Evolutionary conservation across 441 rosid genomes (phyloP), one percentile per base, ranked within the genome.

Genomic region (Syzygium syzygioides): DNA sequence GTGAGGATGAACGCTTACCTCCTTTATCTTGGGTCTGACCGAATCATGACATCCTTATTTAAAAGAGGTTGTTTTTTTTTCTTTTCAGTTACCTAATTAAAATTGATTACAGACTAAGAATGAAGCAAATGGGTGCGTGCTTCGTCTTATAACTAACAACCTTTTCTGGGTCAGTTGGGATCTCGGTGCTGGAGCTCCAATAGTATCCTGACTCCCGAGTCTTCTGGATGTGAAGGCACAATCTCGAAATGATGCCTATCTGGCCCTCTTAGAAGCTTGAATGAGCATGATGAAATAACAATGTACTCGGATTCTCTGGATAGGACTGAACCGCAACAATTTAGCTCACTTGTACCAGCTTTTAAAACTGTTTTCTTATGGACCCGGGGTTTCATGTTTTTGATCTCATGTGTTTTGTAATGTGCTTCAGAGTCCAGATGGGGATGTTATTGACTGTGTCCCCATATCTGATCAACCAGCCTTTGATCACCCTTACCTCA

Each of bases 401-500:
- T 53, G 41, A 54, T 86, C 53, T 34, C 3, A 25, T 53, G 52
- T 68, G 53, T 66, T 85, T 85, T 62, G 54, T 54, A 30, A 86
- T 86, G 45, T 85, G 66, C 19, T 59, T 23, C 98, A 98, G 99
- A 98, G 99, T 80, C 95, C 98, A 85, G 99, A 98, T 94, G 99
- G 99, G 84, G 99, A 98, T 93, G 88, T 91, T 11, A 96, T 98
- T 84, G 99, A 98, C 88, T 98, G 99, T 92, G 93, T 98, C 91
- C 96, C 91, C 68, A 94, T 98, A 87, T 87, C 98, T 89, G 93
- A 95, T 87, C 99, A 98, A 89, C 98, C 99, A 48, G 99, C 99
- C 88, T 96, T 98, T 92, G 99, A 98, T 91, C 99, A 98, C 88
- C 99, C 99, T 85, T 97, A 88, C 92, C 99, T 96, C 89, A 98